Conservation (phyloP, 2,329 filamentous ascomycete genomes). For the Acarospora socialis region DNA sequence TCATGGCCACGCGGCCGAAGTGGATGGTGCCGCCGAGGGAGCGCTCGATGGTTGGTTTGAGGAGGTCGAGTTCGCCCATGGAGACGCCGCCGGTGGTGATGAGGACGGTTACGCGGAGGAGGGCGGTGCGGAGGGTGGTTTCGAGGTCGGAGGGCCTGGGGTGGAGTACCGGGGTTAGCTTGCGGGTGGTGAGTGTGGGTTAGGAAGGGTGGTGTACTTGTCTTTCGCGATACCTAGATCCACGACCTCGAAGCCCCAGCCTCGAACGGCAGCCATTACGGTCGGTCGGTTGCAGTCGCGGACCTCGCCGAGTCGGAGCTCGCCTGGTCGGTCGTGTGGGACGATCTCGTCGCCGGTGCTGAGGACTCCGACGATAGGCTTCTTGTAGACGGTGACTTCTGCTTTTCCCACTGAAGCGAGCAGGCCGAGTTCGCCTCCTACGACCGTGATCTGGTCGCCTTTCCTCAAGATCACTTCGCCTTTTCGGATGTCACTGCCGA, state of each 20-base stretch:
- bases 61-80: conserved; percentile 93
- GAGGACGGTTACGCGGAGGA: conserved; percentile 64
- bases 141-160: conserved; percentile 56
- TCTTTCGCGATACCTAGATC: conserved; percentile 80
- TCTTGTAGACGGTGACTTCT: conserved; percentile 57
- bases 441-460: conserved; percentile 69
- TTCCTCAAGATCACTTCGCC: conserved; percentile 57
- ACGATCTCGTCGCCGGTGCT: conserved; percentile 95
- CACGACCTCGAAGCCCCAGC: conserved; percentile 62
- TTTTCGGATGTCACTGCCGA: conserved; percentile 70
- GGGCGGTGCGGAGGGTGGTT: conserved; percentile 56
- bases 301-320: conserved; percentile 66
- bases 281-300: conserved; percentile 87
- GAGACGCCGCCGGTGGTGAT: conserved; percentile 90
- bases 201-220: conserved; percentile 27
- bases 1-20: conserved; percentile 94
- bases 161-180: too few species aligned
- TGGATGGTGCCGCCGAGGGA: conserved; percentile 82
- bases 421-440: conserved; percentile 83
- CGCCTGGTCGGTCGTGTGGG: conserved; percentile 48
- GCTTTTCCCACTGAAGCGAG: conserved; percentile 69
- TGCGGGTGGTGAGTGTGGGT: background rate
- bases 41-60: conserved; percentile 92
- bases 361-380: conserved; percentile 69
- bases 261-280: conserved; percentile 59